Evolutionary conservation across 2,329 filamentous ascomycete species (phyloP).

Genomic region (Lasiodiplodia sp.): DNA sequence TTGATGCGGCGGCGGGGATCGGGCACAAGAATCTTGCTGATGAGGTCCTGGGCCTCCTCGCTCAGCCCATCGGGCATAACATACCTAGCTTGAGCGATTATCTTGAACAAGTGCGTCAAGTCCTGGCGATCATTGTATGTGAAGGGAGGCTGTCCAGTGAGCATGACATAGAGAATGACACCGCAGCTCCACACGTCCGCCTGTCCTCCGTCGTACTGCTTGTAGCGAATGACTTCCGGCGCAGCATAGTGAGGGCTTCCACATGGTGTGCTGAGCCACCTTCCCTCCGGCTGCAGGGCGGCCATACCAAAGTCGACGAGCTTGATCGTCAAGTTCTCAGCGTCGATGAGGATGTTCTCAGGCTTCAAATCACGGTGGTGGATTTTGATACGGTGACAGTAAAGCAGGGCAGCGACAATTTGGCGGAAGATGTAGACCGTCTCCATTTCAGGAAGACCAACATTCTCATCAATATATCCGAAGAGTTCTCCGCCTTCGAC

Average conservation of each 20-base stretch:
- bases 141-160: slow-evolving; percentile 86
- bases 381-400: slow-evolving; percentile 93
- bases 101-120: slow-evolving; percentile 68
- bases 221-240: slow-evolving; percentile 83
- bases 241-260: slow-evolving; percentile 97
- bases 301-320: slow-evolving; percentile 99
- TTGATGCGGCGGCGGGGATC: slow-evolving; percentile 81
- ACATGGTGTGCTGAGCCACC: slow-evolving; percentile 86
- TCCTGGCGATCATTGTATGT: slow-evolving; percentile 59
- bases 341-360: slow-evolving; percentile 91
- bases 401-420: slow-evolving; percentile 88
- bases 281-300: slow-evolving; percentile 80
- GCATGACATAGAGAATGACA: slow-evolving; percentile 80
- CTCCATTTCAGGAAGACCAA: slow-evolving; percentile 79
- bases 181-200: slow-evolving; percentile 92
- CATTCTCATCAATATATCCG: slow-evolving; percentile 78
- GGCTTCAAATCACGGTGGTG: slow-evolving; percentile 97
- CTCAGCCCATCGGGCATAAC: slow-evolving; percentile 61
- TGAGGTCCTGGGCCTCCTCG: slow-evolving; percentile 76
- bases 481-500: slow-evolving; percentile 87
- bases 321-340: slow-evolving; percentile 76
- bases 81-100: slow-evolving; percentile 59
- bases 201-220: slow-evolving; percentile 80
- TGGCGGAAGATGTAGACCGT: slow-evolving; percentile 88
- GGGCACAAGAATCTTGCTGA: slow-evolving; percentile 78